phyloP scores from a whole-genome alignment of 495 filamentous ascomycete genomes.

The Talaromyces borbonicus region DNA sequence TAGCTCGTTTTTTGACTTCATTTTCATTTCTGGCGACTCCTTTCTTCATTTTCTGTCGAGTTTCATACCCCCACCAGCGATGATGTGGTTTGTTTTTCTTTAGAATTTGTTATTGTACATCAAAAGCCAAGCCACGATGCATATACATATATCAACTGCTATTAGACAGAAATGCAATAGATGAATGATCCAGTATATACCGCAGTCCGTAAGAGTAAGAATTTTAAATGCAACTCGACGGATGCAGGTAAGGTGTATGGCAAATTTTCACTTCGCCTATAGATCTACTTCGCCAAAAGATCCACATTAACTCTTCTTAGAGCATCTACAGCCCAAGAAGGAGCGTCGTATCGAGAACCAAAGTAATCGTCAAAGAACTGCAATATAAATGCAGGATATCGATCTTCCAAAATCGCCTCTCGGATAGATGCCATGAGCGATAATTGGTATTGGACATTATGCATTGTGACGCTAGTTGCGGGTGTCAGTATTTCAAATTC shows the following conservation, averaged over 20 bases:
- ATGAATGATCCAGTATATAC: no score
- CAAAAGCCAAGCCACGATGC: not conserved
- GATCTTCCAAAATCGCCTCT: constrained; percentile 72
- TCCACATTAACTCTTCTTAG: constrained; percentile 77
- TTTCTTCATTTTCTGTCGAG: not conserved
- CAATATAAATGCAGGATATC: constrained; percentile 68
- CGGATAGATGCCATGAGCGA: constrained; percentile 66
- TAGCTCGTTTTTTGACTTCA: not conserved
- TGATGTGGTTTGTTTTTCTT: not conserved
- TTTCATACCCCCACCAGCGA: not conserved
- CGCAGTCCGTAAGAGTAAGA: no score
- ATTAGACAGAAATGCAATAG: no score
- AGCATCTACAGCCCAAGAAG: constrained; percentile 79
- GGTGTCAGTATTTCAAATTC: not conserved
- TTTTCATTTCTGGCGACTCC: not conserved
- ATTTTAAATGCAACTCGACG: no score
- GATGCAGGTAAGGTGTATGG: no score
- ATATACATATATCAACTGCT: constrained; percentile 1
- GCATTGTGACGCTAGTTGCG: constrained; percentile 69
- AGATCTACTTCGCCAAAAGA: constrained; percentile 44
- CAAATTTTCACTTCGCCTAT: no score
- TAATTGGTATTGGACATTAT: constrained; percentile 89
- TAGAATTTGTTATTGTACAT: not conserved
- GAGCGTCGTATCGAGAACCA: constrained; percentile 58
- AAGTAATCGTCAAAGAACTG: constrained; percentile 69